Percentiles rank a stretch among this genome's conserved stretches.
phyloP scores from a whole-genome alignment of 345 rosid genomes.

The Trapa bicornis region DNA sequence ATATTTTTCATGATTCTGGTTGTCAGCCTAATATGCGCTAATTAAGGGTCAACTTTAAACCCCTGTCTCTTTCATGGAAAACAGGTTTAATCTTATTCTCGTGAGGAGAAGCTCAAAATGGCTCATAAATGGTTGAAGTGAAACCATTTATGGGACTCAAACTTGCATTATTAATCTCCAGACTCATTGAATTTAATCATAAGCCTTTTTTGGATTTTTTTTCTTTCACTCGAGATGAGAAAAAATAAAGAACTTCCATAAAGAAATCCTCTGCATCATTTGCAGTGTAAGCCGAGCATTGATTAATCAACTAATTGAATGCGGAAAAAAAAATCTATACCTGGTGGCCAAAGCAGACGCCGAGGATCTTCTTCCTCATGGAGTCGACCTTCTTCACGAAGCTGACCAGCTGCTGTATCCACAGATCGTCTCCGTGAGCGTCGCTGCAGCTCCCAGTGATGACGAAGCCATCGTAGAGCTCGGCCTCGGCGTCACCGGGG shows the following conservation, averaged over 20 bases:
- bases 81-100: too few relatives aligned
- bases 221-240: not conserved
- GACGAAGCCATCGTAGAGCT: constrained; percentile 43
- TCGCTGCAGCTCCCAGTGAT: constrained; percentile 60
- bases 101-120: too few relatives aligned
- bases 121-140: too few relatives aligned
- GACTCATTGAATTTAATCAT: too few relatives aligned
- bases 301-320: not conserved
- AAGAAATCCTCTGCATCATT: not conserved
- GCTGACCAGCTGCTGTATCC: constrained; percentile 39
- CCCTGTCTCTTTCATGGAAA: too few relatives aligned
- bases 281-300: not conserved
- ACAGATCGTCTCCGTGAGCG: constrained; percentile 44
- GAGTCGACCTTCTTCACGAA: constrained; percentile 35
- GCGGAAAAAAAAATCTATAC: constrained; percentile 12
- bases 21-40: not conserved
- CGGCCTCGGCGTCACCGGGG: constrained; percentile 34
- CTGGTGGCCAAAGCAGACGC: constrained; percentile 73
- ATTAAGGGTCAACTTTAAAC: not conserved
- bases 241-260: not conserved
- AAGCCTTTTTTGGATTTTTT: not conserved
- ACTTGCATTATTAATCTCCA: not conserved
- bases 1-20: not conserved
- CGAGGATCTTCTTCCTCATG: constrained; percentile 43
- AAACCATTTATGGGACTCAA: too few relatives aligned